Evolutionary conservation across 2,329 filamentous ascomycete species (phyloP).

Genomic region (Coniochaeta sp.): DNA sequence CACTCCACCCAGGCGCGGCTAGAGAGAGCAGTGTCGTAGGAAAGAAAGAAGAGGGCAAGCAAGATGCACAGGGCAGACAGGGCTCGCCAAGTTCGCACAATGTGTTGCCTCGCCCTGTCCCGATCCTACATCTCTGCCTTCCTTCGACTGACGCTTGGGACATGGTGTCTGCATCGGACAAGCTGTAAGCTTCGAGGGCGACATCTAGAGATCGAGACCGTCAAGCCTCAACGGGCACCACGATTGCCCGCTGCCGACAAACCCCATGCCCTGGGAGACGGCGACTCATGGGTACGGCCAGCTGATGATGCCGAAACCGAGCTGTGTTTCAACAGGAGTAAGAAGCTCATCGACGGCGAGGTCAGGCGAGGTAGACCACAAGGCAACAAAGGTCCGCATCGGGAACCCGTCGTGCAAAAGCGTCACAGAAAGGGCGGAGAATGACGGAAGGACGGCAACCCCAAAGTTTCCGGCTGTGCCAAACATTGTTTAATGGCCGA

Average conservation of each 20-base stretch:
- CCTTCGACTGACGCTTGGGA: not conserved
- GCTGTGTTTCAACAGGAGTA: not conserved
- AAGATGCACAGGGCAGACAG: not conserved
- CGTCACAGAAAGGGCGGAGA: not conserved
- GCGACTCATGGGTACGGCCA: not conserved
- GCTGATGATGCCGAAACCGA: not conserved
- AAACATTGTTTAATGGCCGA: not conserved
- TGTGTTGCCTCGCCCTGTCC: not conserved
- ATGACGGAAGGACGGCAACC: constrained; percentile 1
- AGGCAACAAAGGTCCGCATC: not conserved
- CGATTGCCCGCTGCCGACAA: not conserved
- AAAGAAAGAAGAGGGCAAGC: not conserved
- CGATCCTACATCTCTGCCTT: not conserved
- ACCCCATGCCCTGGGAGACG: not conserved
- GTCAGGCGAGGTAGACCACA: not conserved
- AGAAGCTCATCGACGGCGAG: not conserved
- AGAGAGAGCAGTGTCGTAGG: not conserved
- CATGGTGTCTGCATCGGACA: not conserved
- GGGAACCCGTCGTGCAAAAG: not conserved
- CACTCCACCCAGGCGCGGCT: not conserved
- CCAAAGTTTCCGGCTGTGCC: not conserved
- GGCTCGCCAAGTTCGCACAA: not conserved
- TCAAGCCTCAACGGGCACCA: not conserved
- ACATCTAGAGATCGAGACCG: not conserved
- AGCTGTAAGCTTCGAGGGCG: not conserved